Evolutionary conservation across 2,329 filamentous ascomycete species (phyloP).

Genomic region (Thielaviopsis euricoi): DNA sequence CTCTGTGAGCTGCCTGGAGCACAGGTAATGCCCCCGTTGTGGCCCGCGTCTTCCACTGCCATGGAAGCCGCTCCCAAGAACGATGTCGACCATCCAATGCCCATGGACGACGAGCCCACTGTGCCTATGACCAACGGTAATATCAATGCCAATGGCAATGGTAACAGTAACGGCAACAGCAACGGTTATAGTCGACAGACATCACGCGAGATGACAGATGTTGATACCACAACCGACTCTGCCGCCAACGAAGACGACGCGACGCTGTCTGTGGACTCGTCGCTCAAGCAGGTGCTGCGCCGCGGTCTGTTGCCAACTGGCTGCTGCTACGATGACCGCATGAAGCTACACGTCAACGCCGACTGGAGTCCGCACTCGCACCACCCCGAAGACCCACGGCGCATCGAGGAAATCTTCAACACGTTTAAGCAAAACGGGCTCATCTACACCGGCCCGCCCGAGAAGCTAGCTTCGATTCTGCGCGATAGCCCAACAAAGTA

Average conservation of each 20-base stretch:
- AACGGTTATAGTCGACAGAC: constrained; percentile 8
- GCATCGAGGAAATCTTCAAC: constrained; percentile 86
- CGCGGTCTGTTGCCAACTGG: constrained; percentile 49
- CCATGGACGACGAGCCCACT: constrained; percentile 20
- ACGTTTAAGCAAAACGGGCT: constrained; percentile 71
- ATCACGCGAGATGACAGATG: constrained; percentile 5
- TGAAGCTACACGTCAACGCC: constrained; percentile 88
- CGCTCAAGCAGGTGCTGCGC: constrained; percentile 23
- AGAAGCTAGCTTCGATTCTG: constrained; percentile 35
- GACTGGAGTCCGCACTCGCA: constrained; percentile 58
- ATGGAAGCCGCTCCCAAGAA: constrained; percentile 22
- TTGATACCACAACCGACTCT: constrained; percentile 12
- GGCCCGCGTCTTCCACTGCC: constrained; percentile 7
- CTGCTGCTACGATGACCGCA: constrained; percentile 80
- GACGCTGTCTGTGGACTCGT: constrained; percentile 13
- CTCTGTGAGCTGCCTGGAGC: neutral
- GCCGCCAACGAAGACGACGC: constrained; percentile 12
- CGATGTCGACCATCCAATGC: constrained; percentile 27
- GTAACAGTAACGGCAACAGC: too few relatives aligned
- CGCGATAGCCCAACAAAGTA: constrained; percentile 39
- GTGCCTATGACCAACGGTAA: neutral
- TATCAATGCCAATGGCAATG: too few relatives aligned
- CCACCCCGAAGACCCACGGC: constrained; percentile 84
- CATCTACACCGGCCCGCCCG: constrained; percentile 45
- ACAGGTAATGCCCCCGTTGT: neutral